Conservation (phyloP, 345 rosid genomes). For the Eucalyptus curtisii region DNA sequence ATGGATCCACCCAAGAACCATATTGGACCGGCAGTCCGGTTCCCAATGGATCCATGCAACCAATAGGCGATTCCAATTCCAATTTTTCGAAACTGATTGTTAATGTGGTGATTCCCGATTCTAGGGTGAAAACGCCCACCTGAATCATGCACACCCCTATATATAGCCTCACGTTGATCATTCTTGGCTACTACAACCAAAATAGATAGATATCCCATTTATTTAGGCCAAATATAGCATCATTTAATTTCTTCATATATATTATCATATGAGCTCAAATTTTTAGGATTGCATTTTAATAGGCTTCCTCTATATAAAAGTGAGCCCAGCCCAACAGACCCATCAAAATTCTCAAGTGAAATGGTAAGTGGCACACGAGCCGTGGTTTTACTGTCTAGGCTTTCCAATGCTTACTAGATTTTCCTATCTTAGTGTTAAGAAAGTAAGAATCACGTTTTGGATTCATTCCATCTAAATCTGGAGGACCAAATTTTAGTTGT, state of each 20-base stretch:
- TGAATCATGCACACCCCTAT: rapidly evolving
- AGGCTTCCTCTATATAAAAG: not conserved
- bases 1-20: rapidly evolving
- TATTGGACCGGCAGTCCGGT: rapidly evolving
- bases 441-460: not conserved
- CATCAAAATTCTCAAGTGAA: not conserved
- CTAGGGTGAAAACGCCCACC: rapidly evolving
- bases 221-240: not conserved
- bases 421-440: not conserved
- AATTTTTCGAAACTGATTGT: rapidly evolving
- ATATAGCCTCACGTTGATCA: no score
- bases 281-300: not conserved
- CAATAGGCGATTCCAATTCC: rapidly evolving
- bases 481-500: not conserved
- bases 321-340: not conserved
- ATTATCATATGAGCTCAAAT: not conserved
- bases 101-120: no score
- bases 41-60: rapidly evolving
- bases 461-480: not conserved
- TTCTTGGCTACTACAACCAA: not conserved
- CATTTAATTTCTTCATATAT: not conserved
- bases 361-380: not conserved
- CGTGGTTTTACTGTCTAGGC: not conserved
- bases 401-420: not conserved
- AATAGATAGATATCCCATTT: not conserved